Base-by-base conservation (phyloP, 1,139 yeast species). In the Candida sp. region DNA sequence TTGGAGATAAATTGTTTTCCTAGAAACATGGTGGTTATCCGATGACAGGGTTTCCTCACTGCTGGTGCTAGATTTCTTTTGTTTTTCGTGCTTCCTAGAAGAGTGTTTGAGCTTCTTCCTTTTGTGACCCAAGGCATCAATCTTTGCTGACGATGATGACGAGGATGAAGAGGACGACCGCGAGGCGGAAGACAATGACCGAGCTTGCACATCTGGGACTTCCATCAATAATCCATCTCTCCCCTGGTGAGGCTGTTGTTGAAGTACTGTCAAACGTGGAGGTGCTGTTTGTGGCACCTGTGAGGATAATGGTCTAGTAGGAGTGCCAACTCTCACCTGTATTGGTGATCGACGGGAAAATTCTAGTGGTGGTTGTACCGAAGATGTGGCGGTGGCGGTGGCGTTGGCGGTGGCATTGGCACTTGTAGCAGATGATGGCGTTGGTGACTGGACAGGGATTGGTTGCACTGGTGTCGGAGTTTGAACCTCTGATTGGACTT, bases 1-100 rank as follows among this genome's bases (percentile, higher is more conserved):
- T 9, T 54, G 44, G 27, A 55, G 26, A 30, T 12, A 7, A 3
- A 11, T 22, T 3, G 43, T 12, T 22, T 32, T 32, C 40, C 3
- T 8, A 5, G 31, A 12, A 11, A 26, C 22, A 12, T 30, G 26
- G 11, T 40, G 12, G 8, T 30, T 28, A 7, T 30, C 34, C 7
- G 43, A 12, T 17, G 43, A 40, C 23, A 30, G 26, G 3, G 9
- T 40, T 5, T 38, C 42, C 17, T 38, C 42, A 26, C 42, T 38
- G 8, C 31, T 38, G 9, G 23, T 38, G 40, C 9, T 37, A 23
- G 40, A 37, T 38, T 26, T 38, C 12, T 38, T 38, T 17, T 26
- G 31, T n/a, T 38, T 38, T 38, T 25, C 31, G 27, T 38, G 17
- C 6, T 26, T 38, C 11, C 27, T 38, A 7, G 42, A 38, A 26